Evolutionary conservation across 768 basidiomycete species (phyloP), one percentile per base, ranked within the genome.

Genomic region (Suillus decipiens): DNA sequence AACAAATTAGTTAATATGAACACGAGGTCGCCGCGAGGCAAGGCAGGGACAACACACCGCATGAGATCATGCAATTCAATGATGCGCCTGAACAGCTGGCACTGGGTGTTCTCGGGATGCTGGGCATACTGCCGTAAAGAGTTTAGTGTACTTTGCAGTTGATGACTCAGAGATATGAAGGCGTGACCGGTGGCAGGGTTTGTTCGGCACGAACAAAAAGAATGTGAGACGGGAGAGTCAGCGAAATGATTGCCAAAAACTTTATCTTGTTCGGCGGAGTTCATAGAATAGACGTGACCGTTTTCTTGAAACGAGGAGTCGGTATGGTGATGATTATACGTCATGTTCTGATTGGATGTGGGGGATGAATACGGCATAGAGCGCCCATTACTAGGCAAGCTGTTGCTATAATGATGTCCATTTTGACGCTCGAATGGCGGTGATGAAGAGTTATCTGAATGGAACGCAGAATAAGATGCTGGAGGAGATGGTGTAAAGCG

Each of bases 401-500:
- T 76, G 36, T 73, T 76, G 58, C 3, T 66, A 67, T 75, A 74
- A 55, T 70, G 73, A 47, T 76, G 75, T 1, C 75, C 68, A 50
- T 73, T 76, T 55, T 74, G 73, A 2, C 73, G 70, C 73, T 77
- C 69, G 69, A 75, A 66, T 56, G 73, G 69, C 67, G 75, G 68
- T 72, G 78, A 77, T 62, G 75, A 67, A 64, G 72, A 72, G 17
- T 67, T 75, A 63, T 84, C 83, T 54, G 79, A 72, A 69, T 83
- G 80, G 75, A 82, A 84, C 50, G 77, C 78, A 41, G 85, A 79
- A 75, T 86, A 85, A 65, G 82, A 81, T 66, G 82, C 79, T 60
- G 80, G 81, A 63, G 84, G 85, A 5, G 87, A 89, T 12, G 86
- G 82, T 22, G 87, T 86, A 76, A 90, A 88, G 65, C 89, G 87